A percentile compares a stretch with the other conserved stretches of the same genome.
Conservation (phyloP, 495 filamentous ascomycete species). For the Trichoderma erinaceum region DNA sequence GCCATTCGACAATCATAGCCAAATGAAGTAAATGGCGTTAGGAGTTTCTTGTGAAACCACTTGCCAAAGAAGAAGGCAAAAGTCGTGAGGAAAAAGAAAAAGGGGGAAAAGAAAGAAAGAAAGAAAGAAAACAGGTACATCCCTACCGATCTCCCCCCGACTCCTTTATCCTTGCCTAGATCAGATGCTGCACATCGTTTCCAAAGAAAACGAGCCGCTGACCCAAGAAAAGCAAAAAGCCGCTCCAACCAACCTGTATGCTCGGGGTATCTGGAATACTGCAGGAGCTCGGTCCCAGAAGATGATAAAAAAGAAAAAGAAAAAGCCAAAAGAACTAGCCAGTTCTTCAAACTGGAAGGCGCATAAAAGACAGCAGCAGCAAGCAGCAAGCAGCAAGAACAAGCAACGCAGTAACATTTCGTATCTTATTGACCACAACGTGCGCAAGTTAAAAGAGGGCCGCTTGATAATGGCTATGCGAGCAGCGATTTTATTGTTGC, state of each 20-base stretch:
- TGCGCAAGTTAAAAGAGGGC: neutral
- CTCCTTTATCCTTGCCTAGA: conserved; percentile 27
- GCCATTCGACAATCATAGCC: conserved; percentile 12
- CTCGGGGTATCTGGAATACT: conserved; percentile 22
- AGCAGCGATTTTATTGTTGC: conserved; percentile 29
- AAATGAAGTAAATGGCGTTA: conserved; percentile 13
- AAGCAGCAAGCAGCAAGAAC: too few species aligned
- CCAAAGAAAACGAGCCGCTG: conserved; percentile 20
- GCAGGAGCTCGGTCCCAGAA: conserved; percentile 20
- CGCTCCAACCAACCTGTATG: conserved; percentile 23
- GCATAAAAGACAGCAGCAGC: conserved; percentile 41
- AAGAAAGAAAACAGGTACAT: conserved; percentile 22
- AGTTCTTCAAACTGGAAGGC: conserved; percentile 20
- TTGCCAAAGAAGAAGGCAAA: neutral
- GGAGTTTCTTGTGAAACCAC: neutral
- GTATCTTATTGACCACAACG: neutral
- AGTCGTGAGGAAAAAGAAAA: neutral
- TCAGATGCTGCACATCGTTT: conserved; percentile 22
- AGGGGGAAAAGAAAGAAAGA: neutral
- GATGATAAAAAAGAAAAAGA: conserved; percentile 16
- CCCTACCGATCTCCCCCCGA: conserved; percentile 19
- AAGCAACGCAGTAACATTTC: neutral
- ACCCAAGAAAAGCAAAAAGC: conserved; percentile 22
- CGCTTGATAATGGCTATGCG: neutral
- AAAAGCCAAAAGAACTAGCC: conserved; percentile 19